phyloP scores from a whole-genome alignment of 768 basidiomycete species.

The Tricholoma saponaceum region DNA sequence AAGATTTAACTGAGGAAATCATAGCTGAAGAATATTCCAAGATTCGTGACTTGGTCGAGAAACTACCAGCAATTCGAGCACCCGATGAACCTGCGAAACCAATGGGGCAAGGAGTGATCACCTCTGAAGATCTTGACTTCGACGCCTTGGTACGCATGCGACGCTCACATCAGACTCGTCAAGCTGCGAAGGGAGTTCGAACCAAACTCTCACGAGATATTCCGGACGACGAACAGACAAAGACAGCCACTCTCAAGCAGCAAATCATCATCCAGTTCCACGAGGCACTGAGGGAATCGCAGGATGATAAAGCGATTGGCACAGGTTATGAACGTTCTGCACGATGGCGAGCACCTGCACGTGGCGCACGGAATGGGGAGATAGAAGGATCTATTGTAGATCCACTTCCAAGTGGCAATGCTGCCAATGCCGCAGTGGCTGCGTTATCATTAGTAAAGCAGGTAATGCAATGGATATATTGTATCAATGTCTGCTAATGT shows the following conservation, averaged over 20 bases:
- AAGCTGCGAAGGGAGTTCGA: conserved; percentile 10
- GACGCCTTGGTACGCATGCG: conserved; percentile 9
- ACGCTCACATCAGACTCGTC: conserved; percentile 8
- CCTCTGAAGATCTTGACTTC: conserved; percentile 11
- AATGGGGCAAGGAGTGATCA: background rate
- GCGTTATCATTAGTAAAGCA: background rate
- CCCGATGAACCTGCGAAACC: background rate
- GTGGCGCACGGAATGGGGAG: background rate
- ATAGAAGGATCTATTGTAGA: background rate
- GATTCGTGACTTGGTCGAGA: background rate
- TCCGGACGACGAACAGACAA: background rate
- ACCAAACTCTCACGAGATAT: background rate
- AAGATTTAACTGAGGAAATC: background rate
- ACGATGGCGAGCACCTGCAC: background rate
- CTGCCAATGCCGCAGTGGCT: background rate
- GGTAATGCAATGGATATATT: background rate
- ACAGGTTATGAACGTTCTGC: background rate
- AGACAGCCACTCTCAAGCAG: background rate
- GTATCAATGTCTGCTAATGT: background rate
- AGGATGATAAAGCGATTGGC: conserved; percentile 5
- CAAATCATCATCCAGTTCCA: conserved; percentile 12
- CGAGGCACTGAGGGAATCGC: conserved; percentile 6
- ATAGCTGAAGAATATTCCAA: background rate
- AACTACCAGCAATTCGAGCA: background rate
- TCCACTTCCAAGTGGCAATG: conserved; percentile 1